These are phyloP conservation scores for Pseudognaphalium luteoalbum DNA, from an alignment of 129 eudicot species.

Conservation along the genomic window DNA sequence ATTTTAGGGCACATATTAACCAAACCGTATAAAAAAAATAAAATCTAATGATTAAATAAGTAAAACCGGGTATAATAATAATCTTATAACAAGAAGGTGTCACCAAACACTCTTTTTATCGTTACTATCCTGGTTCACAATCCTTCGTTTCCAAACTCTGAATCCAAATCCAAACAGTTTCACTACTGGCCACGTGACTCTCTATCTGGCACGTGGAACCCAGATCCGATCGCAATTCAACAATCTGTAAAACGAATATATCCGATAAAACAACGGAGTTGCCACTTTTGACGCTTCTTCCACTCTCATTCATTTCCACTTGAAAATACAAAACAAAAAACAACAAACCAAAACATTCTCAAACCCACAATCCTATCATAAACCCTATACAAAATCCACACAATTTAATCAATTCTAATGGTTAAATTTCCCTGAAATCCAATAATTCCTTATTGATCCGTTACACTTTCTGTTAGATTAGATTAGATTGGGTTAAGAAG, in stretches of 20 bases:
- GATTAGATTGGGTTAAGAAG: not conserved
- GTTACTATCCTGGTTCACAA: too few species aligned
- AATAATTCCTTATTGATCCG: not conserved
- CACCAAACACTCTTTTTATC: too few species aligned
- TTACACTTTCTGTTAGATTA: not conserved
- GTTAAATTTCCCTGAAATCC: not conserved
- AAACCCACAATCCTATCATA: slow-evolving; percentile 16
- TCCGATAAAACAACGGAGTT: slow-evolving; percentile 31
- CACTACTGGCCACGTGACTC: not conserved
- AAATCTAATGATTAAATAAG: too few species aligned
- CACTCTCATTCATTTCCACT: slow-evolving; percentile 16
- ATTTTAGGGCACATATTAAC: too few species aligned
- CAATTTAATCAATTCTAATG: not conserved
- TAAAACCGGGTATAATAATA: too few species aligned
- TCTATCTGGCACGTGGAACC: slow-evolving; percentile 20
- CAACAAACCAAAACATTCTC: slow-evolving; percentile 6
- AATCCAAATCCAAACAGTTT: not conserved
- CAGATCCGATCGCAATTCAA: slow-evolving; percentile 32
- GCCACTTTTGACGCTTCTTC: slow-evolving; percentile 41
- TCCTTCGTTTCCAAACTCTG: too few species aligned
- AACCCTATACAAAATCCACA: slow-evolving; percentile 3
- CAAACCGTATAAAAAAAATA: too few species aligned
- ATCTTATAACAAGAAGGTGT: too few species aligned
- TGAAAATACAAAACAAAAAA: not conserved
- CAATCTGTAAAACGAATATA: slow-evolving; percentile 27